phyloP scores from a whole-genome alignment of 345 rosid species.

The Syzygium jambos region DNA sequence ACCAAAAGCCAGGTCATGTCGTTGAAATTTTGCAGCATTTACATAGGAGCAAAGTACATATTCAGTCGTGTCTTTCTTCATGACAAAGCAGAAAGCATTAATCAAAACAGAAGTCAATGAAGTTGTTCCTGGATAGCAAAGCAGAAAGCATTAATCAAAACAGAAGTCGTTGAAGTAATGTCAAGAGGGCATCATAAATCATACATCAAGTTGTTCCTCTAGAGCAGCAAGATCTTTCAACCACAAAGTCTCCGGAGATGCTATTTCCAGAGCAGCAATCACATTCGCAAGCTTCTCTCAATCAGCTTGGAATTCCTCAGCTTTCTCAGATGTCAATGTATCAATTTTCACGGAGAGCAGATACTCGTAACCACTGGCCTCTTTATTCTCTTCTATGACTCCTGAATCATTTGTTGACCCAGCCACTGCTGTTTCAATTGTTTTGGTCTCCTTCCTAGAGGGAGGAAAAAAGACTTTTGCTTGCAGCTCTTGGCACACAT shows the following conservation, averaged over 20 bases:
- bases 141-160: constrained; percentile 1
- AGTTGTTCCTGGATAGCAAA: constrained; percentile 35
- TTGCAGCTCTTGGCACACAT: constrained; percentile 59
- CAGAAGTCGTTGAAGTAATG: no score
- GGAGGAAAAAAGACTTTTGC: constrained; percentile 69
- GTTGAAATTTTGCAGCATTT: no score
- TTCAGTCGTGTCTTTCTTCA: no score
- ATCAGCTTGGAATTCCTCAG: constrained; percentile 44
- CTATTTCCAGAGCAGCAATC: constrained; percentile 47
- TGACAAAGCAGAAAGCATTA: not conserved
- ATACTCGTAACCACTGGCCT: constrained; percentile 72
- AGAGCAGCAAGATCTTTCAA: constrained; percentile 59
- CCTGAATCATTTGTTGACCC: constrained; percentile 50
- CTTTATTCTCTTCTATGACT: constrained; percentile 46
- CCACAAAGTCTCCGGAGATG: constrained; percentile 65
- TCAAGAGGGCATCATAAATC: not conserved
- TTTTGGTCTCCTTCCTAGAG: constrained; percentile 51
- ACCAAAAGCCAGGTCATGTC: no score
- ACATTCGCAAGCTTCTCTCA: constrained; percentile 47
- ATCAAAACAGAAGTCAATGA: not conserved
- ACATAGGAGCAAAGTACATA: no score
- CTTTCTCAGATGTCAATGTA: constrained; percentile 73
- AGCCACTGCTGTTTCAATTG: constrained; percentile 58
- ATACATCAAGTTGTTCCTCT: constrained; percentile 65
- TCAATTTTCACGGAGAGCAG: constrained; percentile 72